Evolutionary conservation across 1,284 basidiomycete genomes (phyloP).

Genomic region (Trichosporon faecale): DNA sequence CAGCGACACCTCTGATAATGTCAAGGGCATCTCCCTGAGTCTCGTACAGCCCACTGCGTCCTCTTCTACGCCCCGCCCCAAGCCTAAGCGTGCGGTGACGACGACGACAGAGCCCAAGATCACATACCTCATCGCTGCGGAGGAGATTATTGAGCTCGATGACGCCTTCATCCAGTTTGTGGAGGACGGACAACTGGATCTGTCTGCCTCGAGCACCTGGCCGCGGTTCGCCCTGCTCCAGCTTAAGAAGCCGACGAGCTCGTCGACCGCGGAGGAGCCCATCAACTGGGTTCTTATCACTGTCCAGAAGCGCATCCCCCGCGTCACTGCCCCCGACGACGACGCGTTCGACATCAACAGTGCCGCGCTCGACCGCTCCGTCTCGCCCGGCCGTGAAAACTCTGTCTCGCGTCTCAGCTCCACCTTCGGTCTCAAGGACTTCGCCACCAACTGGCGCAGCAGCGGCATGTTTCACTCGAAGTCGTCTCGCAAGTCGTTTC

Average conservation of each 20-base stretch:
- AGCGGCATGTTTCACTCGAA: slow-evolving; percentile 16
- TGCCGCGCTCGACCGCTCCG: slow-evolving; percentile 9
- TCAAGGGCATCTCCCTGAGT: slow-evolving; percentile 18
- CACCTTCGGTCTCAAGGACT: slow-evolving; percentile 27
- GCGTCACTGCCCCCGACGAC: neutral
- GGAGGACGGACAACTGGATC: slow-evolving; percentile 40
- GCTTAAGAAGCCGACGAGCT: slow-evolving; percentile 21
- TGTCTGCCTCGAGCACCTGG: slow-evolving; percentile 27
- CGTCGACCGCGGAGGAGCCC: slow-evolving; percentile 7
- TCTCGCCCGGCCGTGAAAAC: slow-evolving; percentile 28
- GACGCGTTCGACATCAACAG: slow-evolving; percentile 7
- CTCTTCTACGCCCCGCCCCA: neutral
- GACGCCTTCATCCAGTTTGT: slow-evolving; percentile 43
- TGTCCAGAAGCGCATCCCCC: slow-evolving; percentile 24
- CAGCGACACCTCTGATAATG: slow-evolving; percentile 21
- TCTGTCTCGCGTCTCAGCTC: slow-evolving; percentile 26
- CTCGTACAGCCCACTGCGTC: slow-evolving; percentile 11
- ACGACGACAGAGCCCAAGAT: slow-evolving; percentile 10
- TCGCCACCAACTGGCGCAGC: slow-evolving; percentile 33
- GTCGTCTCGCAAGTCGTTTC: slow-evolving; percentile 11
- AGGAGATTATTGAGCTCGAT: slow-evolving; percentile 37
- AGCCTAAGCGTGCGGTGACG: neutral
- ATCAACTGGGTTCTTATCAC: slow-evolving; percentile 42
- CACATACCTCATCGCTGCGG: slow-evolving; percentile 17
- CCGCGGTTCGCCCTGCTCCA: slow-evolving; percentile 39